These are phyloP conservation scores for Solanum gracilifrons DNA, from an alignment of 257 asterid genomes.

Conservation along the genomic window DNA sequence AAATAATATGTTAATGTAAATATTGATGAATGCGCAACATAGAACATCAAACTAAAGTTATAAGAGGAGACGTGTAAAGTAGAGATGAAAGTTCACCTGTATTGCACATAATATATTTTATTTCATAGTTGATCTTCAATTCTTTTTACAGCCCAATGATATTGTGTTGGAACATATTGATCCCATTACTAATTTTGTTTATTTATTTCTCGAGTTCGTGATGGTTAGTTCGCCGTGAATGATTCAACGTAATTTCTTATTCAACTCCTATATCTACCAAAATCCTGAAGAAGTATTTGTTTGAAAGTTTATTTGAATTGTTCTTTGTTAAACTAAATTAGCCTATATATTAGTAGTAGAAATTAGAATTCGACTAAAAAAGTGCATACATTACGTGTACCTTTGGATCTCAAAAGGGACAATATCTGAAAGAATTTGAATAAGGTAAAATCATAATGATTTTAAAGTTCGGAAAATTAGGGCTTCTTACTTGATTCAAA, in stretches of 20 bases:
- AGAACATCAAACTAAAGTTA: background rate
- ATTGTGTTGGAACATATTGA: background rate
- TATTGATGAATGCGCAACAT: background rate
- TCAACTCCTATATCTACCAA: background rate
- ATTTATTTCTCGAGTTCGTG: background rate
- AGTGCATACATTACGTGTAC: background rate
- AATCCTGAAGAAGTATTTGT: background rate
- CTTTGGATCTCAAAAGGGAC: background rate
- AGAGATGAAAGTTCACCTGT: background rate
- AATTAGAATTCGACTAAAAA: background rate
- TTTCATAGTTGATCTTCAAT: background rate
- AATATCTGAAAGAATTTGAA: background rate
- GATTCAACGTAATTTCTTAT: background rate
- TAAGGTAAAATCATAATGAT: background rate
- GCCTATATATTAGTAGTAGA: background rate
- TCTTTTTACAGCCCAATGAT: background rate
- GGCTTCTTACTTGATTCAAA: background rate
- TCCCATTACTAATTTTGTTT: background rate
- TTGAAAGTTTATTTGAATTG: background rate
- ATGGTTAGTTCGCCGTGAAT: background rate
- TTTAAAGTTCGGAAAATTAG: background rate
- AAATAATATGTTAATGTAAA: background rate
- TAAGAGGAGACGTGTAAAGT: background rate
- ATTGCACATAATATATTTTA: background rate
- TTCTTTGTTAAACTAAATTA: background rate